phyloP scores from a whole-genome alignment of 768 basidiomycete genomes.

The Podaxis sp. region DNA sequence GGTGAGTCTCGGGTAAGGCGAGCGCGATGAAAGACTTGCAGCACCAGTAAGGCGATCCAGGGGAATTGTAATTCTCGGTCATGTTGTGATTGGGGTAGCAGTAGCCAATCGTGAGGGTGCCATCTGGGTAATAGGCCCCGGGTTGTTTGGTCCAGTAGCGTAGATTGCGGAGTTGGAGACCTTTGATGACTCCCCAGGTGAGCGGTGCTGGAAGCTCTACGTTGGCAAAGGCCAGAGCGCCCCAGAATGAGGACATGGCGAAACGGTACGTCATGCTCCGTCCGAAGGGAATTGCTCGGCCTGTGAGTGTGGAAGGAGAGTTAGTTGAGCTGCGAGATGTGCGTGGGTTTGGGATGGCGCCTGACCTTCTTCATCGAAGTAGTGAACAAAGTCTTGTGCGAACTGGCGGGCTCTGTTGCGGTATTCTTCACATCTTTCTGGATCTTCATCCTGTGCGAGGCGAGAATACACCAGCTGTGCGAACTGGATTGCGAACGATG shows the following conservation, averaged over 20 bases:
- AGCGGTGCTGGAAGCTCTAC: constrained; percentile 66
- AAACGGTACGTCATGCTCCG: constrained; percentile 76
- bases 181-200: constrained; percentile 75
- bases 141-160: constrained; percentile 70
- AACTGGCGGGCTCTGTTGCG: constrained; percentile 60
- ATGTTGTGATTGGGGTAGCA: constrained; percentile 72
- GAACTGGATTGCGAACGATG: constrained; percentile 77
- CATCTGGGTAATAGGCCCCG: constrained; percentile 58
- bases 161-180: constrained; percentile 68
- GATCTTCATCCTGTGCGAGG: constrained; percentile 59
- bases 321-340: neutral
- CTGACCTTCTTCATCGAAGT: constrained; percentile 71
- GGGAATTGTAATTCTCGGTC: constrained; percentile 79
- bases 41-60: constrained; percentile 79
- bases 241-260: constrained; percentile 82
- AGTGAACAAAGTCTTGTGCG: constrained; percentile 69
- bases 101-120: constrained; percentile 72
- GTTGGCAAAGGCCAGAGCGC: constrained; percentile 70
- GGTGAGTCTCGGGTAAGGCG: constrained; percentile 60
- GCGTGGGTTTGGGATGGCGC: neutral
- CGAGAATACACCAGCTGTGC: constrained; percentile 73
- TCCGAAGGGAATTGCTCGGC: constrained; percentile 74
- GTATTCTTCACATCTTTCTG: constrained; percentile 63
- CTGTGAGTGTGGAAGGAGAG: constrained; percentile 28
- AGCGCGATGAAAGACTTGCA: constrained; percentile 75